A percentile compares a stretch with the other conserved stretches of the same genome.
These are phyloP conservation scores for Suillus clintonianus DNA, from an alignment of 768 basidiomycete species.

Conservation along the genomic window DNA sequence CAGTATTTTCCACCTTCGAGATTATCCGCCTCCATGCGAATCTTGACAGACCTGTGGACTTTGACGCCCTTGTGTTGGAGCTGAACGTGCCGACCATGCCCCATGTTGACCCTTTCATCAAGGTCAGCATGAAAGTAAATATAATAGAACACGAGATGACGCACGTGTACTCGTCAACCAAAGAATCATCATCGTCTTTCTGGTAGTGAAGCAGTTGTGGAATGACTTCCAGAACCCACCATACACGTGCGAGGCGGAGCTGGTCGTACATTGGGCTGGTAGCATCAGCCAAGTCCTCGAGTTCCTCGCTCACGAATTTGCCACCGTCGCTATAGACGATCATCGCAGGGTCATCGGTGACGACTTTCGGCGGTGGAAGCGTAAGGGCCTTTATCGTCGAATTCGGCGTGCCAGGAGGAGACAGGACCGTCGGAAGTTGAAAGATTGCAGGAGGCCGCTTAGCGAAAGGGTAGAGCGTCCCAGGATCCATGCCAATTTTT, in stretches of 20 bases:
- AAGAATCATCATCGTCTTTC: constrained; percentile 19
- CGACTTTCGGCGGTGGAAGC: constrained; percentile 16
- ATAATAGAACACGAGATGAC: background rate
- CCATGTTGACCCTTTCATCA: constrained; percentile 36
- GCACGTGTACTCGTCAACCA: constrained; percentile 19
- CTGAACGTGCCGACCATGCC: constrained; percentile 43
- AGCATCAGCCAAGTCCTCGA: constrained; percentile 64
- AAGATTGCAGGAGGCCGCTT: constrained; percentile 41
- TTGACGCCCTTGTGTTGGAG: constrained; percentile 38
- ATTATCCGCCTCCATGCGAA: constrained; percentile 52
- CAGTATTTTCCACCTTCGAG: constrained; percentile 35
- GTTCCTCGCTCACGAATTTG: constrained; percentile 49
- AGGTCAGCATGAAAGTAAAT: background rate
- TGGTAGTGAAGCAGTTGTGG: constrained; percentile 38
- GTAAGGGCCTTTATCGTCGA: constrained; percentile 10
- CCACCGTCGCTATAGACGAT: constrained; percentile 20
- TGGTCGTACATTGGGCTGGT: constrained; percentile 57
- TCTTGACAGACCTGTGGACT: constrained; percentile 48
- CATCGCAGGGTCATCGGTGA: constrained; percentile 11
- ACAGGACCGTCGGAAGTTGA: constrained; percentile 19
- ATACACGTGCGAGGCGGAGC: constrained; percentile 44
- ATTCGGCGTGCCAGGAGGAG: constrained; percentile 13
- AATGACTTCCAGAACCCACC: constrained; percentile 70
- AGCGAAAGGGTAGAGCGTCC: constrained; percentile 43
- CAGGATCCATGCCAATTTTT: constrained; percentile 47